phyloP scores from a whole-genome alignment of 2,329 filamentous ascomycete genomes.

The Cadophora malorum region DNA sequence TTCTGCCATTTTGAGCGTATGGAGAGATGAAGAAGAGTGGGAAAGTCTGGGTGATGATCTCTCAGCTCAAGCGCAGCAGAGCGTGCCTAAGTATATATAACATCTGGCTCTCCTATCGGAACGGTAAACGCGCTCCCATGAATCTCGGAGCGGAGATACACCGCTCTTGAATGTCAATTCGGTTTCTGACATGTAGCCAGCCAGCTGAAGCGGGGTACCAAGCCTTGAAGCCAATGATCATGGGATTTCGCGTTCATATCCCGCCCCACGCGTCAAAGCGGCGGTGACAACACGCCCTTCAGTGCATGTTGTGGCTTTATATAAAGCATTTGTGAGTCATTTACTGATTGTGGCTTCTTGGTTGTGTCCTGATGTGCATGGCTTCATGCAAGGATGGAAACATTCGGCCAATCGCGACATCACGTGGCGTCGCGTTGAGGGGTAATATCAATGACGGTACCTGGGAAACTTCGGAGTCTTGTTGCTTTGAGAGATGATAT shows the following conservation, averaged over 20 bases:
- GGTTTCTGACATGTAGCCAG: slow-evolving; percentile 1
- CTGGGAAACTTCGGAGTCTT: too few relatives aligned
- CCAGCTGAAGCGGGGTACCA: slow-evolving; percentile 7
- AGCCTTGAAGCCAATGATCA: slow-evolving; percentile 5
- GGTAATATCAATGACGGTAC: background rate
- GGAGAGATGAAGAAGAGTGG: too few relatives aligned
- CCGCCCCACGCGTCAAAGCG: background rate
- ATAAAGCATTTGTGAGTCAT: background rate
- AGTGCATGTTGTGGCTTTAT: background rate
- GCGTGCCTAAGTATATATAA: background rate
- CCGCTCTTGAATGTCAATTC: background rate
- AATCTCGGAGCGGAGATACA: slow-evolving; percentile 1
- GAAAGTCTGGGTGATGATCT: background rate
- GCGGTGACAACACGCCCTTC: background rate
- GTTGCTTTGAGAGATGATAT: too few relatives aligned
- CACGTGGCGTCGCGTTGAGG: slow-evolving; percentile 14
- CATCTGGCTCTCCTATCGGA: background rate
- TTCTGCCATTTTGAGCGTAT: background rate
- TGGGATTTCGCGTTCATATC: background rate
- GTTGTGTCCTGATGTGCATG: background rate
- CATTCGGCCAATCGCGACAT: slow-evolving; percentile 6
- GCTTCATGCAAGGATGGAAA: background rate
- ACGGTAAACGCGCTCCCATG: background rate
- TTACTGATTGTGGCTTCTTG: background rate
- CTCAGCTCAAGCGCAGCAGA: too few relatives aligned